These are phyloP conservation scores for Trebouxia sp. DNA, from an alignment of 139 green algal species.

Conservation along the genomic window DNA sequence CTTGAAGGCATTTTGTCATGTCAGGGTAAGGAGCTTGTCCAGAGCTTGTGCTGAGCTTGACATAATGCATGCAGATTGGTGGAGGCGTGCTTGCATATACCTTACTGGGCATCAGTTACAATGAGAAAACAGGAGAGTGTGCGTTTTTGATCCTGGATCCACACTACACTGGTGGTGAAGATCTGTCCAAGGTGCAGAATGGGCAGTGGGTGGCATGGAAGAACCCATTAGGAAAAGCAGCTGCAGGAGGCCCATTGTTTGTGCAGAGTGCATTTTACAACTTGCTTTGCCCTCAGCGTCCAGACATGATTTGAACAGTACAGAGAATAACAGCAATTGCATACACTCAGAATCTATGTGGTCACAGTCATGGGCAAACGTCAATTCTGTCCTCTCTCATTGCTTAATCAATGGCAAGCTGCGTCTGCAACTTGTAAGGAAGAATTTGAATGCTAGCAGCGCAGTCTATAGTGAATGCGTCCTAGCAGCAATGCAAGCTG, in stretches of 20 bases:
- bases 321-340: no score
- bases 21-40: background rate
- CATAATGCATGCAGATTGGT: conserved; percentile 60
- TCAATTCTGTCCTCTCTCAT: no score
- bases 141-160: conserved; percentile 96
- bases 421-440: no score
- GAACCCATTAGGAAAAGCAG: conserved; percentile 70
- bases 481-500: no score
- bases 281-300: conserved; percentile 89
- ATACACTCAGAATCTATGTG: no score
- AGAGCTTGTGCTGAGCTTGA: background rate
- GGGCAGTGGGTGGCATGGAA: conserved; percentile 94
- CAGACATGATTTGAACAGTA: background rate
- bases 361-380: no score
- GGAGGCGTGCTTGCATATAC: conserved; percentile 97
- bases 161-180: conserved; percentile 86
- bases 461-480: no score
- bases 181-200: conserved; percentile 72
- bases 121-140: conserved; percentile 81
- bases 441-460: no score
- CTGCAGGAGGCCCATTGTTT: conserved; percentile 86
- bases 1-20: no score
- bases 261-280: conserved; percentile 93
- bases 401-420: no score
- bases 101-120: conserved; percentile 88